Conservation (phyloP, 257 asterid genomes). For the Dorcoceras hygrometricum region DNA sequence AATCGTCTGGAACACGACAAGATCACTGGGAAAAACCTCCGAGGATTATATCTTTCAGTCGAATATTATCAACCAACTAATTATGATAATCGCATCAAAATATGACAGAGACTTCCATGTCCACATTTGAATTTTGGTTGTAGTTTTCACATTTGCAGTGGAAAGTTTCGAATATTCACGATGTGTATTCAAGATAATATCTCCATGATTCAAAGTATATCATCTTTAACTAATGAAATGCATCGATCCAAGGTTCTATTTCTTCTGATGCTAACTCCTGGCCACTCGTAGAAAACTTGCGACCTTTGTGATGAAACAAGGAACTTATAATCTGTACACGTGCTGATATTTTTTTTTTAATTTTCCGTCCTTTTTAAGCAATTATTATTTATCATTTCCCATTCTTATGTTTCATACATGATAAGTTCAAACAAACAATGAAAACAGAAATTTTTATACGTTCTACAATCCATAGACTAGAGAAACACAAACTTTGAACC, state of each 20-base stretch:
- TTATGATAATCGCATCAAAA: not conserved
- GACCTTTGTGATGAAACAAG: not conserved
- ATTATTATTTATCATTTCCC: not conserved
- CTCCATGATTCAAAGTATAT: not conserved
- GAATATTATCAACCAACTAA: not conserved
- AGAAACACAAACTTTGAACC: not conserved
- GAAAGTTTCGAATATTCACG: not conserved
- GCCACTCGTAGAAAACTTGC: not conserved
- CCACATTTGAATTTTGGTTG: not conserved
- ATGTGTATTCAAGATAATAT: not conserved
- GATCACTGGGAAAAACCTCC: not conserved
- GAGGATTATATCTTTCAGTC: not conserved
- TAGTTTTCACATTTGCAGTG: not conserved
- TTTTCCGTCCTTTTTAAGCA: too few species aligned
- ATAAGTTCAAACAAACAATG: too few species aligned
- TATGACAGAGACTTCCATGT: not conserved
- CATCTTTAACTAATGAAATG: not conserved
- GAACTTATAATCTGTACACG: too few species aligned
- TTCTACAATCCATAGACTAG: not conserved
- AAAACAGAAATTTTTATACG: too few species aligned
- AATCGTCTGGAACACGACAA: not conserved
- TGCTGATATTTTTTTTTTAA: not conserved
- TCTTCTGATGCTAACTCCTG: not conserved
- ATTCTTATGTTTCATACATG: not conserved
- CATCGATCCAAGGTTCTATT: not conserved